A percentile compares a stretch with the other conserved stretches of the same genome.
Conservation (phyloP, 306 rosid species). For the Gynostemma pentaphyllum region DNA sequence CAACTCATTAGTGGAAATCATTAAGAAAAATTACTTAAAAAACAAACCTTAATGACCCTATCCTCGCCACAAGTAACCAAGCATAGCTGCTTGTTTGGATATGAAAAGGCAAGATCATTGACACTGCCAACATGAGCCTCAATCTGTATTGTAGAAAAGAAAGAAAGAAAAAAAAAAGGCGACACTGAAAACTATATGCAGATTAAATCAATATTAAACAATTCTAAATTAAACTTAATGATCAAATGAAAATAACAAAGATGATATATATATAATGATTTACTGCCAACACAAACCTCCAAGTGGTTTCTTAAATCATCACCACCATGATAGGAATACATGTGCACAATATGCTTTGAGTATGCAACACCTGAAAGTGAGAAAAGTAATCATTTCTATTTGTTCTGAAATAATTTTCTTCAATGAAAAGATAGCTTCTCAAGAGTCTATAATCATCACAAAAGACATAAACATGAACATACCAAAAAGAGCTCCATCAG, state of each 20-base stretch:
- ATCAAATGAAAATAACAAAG: conserved; percentile 9
- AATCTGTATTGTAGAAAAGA: conserved; percentile 45
- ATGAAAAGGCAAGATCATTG: conserved; percentile 93
- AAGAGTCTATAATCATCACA: not conserved
- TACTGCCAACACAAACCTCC: conserved; percentile 54
- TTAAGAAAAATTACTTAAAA: conserved; percentile 12
- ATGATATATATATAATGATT: conserved; percentile 9
- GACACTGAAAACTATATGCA: not conserved
- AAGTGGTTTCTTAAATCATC: conserved; percentile 79
- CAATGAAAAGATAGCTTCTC: conserved; percentile 8
- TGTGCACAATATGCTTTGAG: conserved; percentile 89
- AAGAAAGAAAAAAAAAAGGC: conserved; percentile 7
- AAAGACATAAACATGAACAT: conserved; percentile 15
- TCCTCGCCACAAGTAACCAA: conserved; percentile 95
- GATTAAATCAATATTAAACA: not conserved
- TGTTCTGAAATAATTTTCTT: not conserved
- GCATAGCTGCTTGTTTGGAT: conserved; percentile 91
- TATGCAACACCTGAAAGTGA: conserved; percentile 83
- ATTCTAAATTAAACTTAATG: not conserved
- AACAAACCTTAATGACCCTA: conserved; percentile 88
- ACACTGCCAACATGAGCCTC: conserved; percentile 97
- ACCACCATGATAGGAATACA: conserved; percentile 81
- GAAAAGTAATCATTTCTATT: conserved; percentile 7
- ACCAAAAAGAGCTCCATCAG: conserved; percentile 91
- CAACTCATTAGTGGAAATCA: conserved; percentile 11